Conservation (phyloP, 805 yeast genomes). For the Suhomyces prunicola region DNA sequence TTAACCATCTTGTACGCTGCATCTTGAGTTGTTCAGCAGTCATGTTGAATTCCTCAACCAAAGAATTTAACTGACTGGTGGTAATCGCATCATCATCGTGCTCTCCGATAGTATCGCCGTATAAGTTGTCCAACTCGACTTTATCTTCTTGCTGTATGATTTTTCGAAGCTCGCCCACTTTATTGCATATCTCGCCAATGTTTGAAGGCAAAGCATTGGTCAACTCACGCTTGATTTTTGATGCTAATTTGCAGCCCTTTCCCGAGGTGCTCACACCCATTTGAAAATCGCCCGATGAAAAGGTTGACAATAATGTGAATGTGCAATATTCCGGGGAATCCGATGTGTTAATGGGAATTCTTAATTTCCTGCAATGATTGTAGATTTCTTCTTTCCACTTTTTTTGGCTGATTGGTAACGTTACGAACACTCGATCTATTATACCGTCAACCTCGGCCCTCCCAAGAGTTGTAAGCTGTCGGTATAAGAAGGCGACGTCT, state of each 20-base stretch:
- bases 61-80: conserved; percentile 53
- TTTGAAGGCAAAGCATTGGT: conserved; percentile 63
- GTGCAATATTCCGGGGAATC: conserved; percentile 72
- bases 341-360: conserved; percentile 82
- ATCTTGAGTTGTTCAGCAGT: conserved; percentile 48
- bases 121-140: conserved; percentile 19
- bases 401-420: conserved; percentile 32
- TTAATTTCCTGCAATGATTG: conserved; percentile 49
- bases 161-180: conserved; percentile 64
- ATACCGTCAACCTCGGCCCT: conserved; percentile 57
- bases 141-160: conserved; percentile 54
- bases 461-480: conserved; percentile 51
- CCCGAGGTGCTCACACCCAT: conserved; percentile 84
- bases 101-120: conserved; percentile 42
- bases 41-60: conserved; percentile 59
- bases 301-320: conserved; percentile 72
- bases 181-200: conserved; percentile 64
- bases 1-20: conserved; percentile 76
- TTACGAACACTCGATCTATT: conserved; percentile 76
- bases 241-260: conserved; percentile 84
- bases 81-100: conserved; percentile 71
- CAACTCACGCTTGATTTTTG: conserved; percentile 73
- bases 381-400: conserved; percentile 41
- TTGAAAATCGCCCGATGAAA: conserved; percentile 69
- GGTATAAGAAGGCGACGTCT: conserved; percentile 30